Conservation (phyloP, 177 flowering plant species). For the Vitis hybrid region DNA sequence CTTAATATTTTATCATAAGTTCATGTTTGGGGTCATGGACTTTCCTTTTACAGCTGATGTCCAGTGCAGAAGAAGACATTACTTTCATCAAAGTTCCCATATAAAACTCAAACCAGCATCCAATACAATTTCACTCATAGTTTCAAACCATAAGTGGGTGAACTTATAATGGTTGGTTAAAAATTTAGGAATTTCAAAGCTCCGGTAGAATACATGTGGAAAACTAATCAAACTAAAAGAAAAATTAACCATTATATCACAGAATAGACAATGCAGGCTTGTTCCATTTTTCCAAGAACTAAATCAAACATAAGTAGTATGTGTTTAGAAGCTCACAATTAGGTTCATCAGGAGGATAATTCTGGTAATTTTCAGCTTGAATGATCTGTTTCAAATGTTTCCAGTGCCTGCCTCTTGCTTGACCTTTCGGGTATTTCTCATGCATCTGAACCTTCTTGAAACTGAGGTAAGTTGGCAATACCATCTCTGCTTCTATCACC, state of each 20-base stretch:
- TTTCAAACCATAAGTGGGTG: too few relatives aligned
- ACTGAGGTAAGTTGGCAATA: constrained; percentile 64
- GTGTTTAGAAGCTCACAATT: constrained; percentile 54
- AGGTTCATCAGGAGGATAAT: constrained; percentile 67
- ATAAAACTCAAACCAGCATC: too few relatives aligned
- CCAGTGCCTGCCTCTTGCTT: constrained; percentile 79
- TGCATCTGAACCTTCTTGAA: constrained; percentile 79
- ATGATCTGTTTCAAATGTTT: constrained; percentile 94
- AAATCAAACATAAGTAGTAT: not conserved
- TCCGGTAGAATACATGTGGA: too few relatives aligned
- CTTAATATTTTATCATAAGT: not conserved
- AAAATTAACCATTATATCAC: not conserved
- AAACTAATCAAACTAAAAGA: too few relatives aligned
- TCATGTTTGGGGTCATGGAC: not conserved
- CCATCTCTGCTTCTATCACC: constrained; percentile 69
- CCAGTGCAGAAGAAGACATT: too few relatives aligned
- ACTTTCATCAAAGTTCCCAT: too few relatives aligned
- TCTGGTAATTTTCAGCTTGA: constrained; percentile 81
- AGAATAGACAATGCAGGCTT: not conserved
- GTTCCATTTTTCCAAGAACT: not conserved
- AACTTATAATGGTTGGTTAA: too few relatives aligned
- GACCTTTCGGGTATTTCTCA: constrained; percentile 95
- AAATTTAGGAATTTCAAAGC: too few relatives aligned
- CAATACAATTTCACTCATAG: too few relatives aligned
- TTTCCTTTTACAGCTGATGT: too few relatives aligned